Conservation (phyloP, 2,329 filamentous ascomycete species). For the Purpureocillium lavendulum region DNA sequence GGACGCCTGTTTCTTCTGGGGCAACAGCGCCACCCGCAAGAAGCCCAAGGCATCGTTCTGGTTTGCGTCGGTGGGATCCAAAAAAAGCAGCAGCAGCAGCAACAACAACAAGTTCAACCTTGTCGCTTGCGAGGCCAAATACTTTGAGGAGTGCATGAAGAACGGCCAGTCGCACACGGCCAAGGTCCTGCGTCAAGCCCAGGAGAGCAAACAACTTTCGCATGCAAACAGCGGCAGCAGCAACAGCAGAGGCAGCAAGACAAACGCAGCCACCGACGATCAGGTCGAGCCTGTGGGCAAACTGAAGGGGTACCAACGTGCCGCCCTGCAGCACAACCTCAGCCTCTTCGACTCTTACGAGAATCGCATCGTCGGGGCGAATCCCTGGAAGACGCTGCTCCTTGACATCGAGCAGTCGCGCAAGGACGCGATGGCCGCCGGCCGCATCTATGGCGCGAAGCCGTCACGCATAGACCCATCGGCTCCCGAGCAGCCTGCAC, state of each 20-base stretch:
- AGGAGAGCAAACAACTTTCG: too few species aligned
- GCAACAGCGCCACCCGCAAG: background rate
- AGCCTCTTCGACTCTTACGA: constrained; percentile 27
- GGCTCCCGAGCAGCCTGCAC: too few species aligned
- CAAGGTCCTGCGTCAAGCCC: constrained; percentile 1
- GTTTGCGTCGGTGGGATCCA: too few species aligned
- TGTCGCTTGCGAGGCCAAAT: constrained; percentile 22
- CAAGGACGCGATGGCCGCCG: too few species aligned
- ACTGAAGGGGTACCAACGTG: constrained; percentile 34
- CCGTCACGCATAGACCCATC: too few species aligned
- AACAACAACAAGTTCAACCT: constrained; percentile 20
- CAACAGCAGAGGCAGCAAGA: background rate
- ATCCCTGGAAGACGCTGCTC: too few species aligned
- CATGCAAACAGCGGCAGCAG: too few species aligned
- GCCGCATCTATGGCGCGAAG: too few species aligned
- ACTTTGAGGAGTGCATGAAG: constrained; percentile 24
- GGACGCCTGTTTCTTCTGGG: constrained; percentile 3
- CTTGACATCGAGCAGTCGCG: too few species aligned
- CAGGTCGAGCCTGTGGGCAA: constrained; percentile 18
- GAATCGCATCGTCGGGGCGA: constrained; percentile 15
- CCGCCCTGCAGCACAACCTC: constrained; percentile 34
- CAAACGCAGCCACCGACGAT: background rate
- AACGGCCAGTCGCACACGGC: constrained; percentile 13
- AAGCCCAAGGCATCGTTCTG: background rate
- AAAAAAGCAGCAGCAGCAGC: too few species aligned